Conservation (phyloP, 176 grass and related monocot species). For the Pontederia crassipes region DNA sequence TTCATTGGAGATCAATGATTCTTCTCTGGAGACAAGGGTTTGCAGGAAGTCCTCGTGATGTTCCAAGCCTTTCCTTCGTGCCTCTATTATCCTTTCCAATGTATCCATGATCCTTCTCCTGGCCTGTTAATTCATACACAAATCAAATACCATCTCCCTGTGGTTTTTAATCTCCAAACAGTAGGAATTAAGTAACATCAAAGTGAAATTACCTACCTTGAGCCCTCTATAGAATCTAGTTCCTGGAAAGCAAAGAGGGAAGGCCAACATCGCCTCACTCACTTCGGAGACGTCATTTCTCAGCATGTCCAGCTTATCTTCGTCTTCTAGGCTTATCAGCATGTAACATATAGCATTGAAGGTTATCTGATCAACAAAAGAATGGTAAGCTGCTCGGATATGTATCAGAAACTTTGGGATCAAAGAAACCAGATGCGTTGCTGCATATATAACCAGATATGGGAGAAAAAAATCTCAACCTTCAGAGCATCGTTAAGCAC, state of each 20-base stretch:
- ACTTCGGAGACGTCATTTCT: conserved; percentile 52
- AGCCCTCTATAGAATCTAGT: conserved; percentile 61
- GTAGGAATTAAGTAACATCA: no score
- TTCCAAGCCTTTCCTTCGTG: conserved; percentile 15
- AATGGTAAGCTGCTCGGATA: not conserved
- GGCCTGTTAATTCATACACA: conserved; percentile 22
- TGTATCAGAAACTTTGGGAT: no score
- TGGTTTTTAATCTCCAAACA: no score
- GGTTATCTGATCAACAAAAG: conserved; percentile 26
- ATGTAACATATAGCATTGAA: conserved; percentile 79
- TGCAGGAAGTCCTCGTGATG: conserved; percentile 57
- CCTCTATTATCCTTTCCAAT: conserved; percentile 38
- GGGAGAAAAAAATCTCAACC: conserved; percentile 18
- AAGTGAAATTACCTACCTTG: conserved; percentile 22
- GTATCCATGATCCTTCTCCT: conserved; percentile 53
- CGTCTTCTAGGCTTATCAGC: conserved; percentile 40
- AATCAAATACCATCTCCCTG: not conserved
- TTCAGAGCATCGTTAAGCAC: conserved; percentile 53
- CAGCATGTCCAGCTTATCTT: conserved; percentile 21
- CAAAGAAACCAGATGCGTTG: not conserved
- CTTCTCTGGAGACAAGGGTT: conserved; percentile 27
- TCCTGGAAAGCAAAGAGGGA: conserved; percentile 54
- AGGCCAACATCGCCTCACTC: conserved; percentile 66
- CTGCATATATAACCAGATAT: not conserved
- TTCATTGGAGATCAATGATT: conserved; percentile 19